A percentile compares a stretch with the other conserved stretches of the same genome.
Evolutionary conservation across 2,329 filamentous ascomycete genomes (phyloP).

Genomic region (Emergomyces pasteurianus): DNA sequence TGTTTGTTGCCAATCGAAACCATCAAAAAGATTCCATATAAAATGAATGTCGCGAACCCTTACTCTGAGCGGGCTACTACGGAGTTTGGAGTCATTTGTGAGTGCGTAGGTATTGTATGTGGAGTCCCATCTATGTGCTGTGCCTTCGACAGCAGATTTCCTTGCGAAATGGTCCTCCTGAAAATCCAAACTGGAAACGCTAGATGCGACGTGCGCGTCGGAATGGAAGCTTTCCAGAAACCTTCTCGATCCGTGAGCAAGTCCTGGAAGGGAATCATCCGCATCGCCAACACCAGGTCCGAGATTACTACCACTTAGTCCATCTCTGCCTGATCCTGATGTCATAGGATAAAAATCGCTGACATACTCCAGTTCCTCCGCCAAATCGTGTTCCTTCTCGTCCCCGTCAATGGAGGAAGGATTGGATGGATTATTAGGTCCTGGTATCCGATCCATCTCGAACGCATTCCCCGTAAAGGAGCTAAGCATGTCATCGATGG

Average conservation of each 20-base stretch:
- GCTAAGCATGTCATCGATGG: slow-evolving; percentile 75
- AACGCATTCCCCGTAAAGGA: slow-evolving; percentile 86
- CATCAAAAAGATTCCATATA: slow-evolving; percentile 97
- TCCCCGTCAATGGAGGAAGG: slow-evolving; percentile 27
- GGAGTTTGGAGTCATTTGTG: slow-evolving; percentile 48
- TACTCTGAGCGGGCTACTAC: slow-evolving; percentile 60
- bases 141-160: slow-evolving; percentile 48
- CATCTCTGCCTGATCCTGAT: slow-evolving; percentile 6
- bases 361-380: slow-evolving; percentile 36
- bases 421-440: slow-evolving; percentile 34
- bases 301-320: slow-evolving; percentile 16
- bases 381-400: slow-evolving; percentile 26
- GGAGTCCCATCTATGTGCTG: slow-evolving; percentile 71
- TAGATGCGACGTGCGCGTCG: slow-evolving; percentile 42
- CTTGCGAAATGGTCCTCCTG: slow-evolving; percentile 66
- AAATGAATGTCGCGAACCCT: slow-evolving; percentile 77
- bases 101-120: slow-evolving; percentile 61
- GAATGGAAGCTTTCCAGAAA: slow-evolving; percentile 38
- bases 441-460: slow-evolving; percentile 23
- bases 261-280: neutral
- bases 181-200: slow-evolving; percentile 54
- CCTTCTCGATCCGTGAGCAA: slow-evolving; percentile 9
- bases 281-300: neutral
- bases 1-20: slow-evolving; percentile 89
- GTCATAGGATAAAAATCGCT: slow-evolving; percentile 44